phyloP scores from a whole-genome alignment of 2,329 filamentous ascomycete species.

The Aspergillus niger region DNA sequence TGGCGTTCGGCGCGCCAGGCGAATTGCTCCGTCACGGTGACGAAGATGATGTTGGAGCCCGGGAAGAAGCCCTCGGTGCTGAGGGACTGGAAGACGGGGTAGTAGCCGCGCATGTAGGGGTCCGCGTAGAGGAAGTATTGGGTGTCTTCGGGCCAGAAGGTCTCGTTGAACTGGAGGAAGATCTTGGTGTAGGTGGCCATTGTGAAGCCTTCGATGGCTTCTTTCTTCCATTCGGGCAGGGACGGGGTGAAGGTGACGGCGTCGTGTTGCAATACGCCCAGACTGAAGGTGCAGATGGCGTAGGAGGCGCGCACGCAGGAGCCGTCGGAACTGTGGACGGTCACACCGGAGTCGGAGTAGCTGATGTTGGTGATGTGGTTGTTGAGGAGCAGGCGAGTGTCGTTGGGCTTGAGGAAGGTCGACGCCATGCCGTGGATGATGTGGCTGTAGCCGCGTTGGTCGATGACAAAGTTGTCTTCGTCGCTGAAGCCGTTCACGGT shows the following conservation, averaged over 20 bases:
- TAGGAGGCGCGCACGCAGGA: constrained; percentile 61
- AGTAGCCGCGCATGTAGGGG: constrained; percentile 53
- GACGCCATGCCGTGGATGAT: constrained; percentile 60
- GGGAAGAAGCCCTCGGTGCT: constrained; percentile 59
- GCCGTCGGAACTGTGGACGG: constrained; percentile 56
- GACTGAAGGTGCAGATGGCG: constrained; percentile 66
- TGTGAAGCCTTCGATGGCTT: constrained; percentile 63
- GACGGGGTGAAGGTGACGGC: constrained; percentile 59
- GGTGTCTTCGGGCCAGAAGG: constrained; percentile 63
- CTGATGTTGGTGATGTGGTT: constrained; percentile 58
- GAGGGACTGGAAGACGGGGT: constrained; percentile 66
- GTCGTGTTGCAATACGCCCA: constrained; percentile 67
- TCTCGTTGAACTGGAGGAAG: constrained; percentile 67
- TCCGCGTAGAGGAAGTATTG: constrained; percentile 58
- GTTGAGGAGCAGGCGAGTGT: constrained; percentile 60
- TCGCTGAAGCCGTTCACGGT: constrained; percentile 64
- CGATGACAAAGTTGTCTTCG: constrained; percentile 63
- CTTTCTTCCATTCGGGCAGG: constrained; percentile 65
- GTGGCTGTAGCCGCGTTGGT: constrained; percentile 62
- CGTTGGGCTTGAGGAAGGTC: constrained; percentile 59
- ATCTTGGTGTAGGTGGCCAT: constrained; percentile 74
- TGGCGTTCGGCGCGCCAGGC: constrained; percentile 62
- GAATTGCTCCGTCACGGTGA: constrained; percentile 60
- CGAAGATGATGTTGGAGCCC: constrained; percentile 66
- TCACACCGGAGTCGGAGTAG: constrained; percentile 57